A percentile compares a stretch with the other conserved stretches of the same genome.
Conservation (phyloP, 768 basidiomycete species). For the Trametes sanguinea region DNA sequence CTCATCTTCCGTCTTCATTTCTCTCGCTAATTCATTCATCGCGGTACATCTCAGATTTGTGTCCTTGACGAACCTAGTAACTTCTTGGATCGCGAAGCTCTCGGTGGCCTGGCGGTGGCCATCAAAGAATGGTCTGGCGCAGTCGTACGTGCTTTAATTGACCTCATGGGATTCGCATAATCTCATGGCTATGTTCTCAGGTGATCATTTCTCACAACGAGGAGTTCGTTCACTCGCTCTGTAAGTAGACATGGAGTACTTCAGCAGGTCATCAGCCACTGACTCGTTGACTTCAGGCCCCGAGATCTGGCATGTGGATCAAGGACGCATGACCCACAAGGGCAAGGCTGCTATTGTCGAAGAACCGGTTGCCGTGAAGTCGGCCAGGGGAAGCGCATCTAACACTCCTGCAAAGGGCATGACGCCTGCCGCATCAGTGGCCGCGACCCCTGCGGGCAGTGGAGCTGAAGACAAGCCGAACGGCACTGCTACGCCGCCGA, state of each 20-base stretch:
- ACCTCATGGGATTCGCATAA: conserved; percentile 19
- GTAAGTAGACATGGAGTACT: conserved; percentile 45
- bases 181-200: conserved; percentile 39
- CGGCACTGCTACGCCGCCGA: conserved; percentile 40
- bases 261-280: conserved; percentile 19
- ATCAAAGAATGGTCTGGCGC: conserved; percentile 95
- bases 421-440: conserved; percentile 68
- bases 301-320: conserved; percentile 95
- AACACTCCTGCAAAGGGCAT: conserved; percentile 66
- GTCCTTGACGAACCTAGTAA: conserved; percentile 92
- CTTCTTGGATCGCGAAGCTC: conserved; percentile 94
- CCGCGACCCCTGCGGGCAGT: conserved; percentile 76
- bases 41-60: conserved; percentile 50
- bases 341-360: conserved; percentile 87
- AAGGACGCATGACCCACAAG: conserved; percentile 80
- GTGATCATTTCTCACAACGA: conserved; percentile 97
- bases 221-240: conserved; percentile 82
- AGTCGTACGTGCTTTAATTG: conserved; percentile 52
- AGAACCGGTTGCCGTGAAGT: conserved; percentile 71
- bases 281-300: conserved; percentile 52
- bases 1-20: conserved; percentile 7
- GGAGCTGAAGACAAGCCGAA: conserved; percentile 63
- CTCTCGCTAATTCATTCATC: conserved; percentile 13
- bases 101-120: conserved; percentile 92
- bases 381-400: conserved; percentile 66